Conservation (phyloP, 257 asterid genomes). For the Vinca minor region DNA sequence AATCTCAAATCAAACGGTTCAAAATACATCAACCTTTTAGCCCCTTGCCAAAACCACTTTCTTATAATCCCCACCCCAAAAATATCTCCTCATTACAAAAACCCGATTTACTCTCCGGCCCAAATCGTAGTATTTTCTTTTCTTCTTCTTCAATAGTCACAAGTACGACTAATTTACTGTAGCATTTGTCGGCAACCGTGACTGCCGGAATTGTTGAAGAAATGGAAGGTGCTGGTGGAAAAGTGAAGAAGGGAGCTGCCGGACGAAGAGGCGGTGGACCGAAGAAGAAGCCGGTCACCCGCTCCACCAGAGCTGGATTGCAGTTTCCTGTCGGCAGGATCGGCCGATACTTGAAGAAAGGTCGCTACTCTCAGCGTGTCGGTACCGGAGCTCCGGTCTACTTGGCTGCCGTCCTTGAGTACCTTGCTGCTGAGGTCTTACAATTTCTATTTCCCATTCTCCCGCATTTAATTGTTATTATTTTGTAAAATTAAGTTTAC, state of each 20-base stretch:
- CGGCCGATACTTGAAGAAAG: constrained; percentile 7
- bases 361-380: constrained; percentile 12
- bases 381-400: constrained; percentile 12
- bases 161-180: not conserved
- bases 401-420: constrained; percentile 13
- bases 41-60: not conserved
- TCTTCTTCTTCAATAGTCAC: no score
- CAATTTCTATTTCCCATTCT: not conserved
- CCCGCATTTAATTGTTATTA: not conserved
- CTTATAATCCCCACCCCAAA: not conserved
- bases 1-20: not conserved
- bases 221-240: not conserved
- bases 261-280: constrained; percentile 1
- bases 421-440: constrained; percentile 8
- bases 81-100: not conserved
- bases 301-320: constrained; percentile 8
- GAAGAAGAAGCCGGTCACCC: constrained; percentile 8
- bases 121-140: not conserved
- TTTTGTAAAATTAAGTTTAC: not conserved
- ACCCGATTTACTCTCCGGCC: not conserved
- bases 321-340: constrained; percentile 11
- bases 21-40: not conserved
- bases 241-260: constrained; percentile 6
- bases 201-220: no score
- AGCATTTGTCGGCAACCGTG: not conserved